These are phyloP conservation scores for Candida albicans DNA, from an alignment of 1,139 yeast genomes.

Conservation along the genomic window DNA sequence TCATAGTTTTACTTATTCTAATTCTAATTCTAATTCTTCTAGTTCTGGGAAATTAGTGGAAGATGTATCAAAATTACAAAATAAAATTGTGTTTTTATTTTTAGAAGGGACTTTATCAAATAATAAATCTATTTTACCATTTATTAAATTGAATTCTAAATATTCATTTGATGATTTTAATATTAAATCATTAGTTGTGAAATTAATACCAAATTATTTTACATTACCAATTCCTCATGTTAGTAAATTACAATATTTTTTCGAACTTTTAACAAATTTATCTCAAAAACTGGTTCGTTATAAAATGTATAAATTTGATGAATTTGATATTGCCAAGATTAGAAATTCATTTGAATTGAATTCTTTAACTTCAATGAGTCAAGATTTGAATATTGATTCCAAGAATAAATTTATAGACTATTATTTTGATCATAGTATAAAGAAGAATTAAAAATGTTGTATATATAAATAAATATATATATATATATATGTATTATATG, in stretches of 20 bases:
- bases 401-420: constrained; percentile 37
- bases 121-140: constrained; percentile 58
- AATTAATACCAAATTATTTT: constrained; percentile 35
- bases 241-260: constrained; percentile 22
- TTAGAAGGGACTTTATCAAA: constrained; percentile 73
- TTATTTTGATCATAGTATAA: constrained; percentile 24
- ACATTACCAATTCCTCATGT: constrained; percentile 35
- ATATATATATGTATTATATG: too few species aligned
- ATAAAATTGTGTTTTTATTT: constrained; percentile 47
- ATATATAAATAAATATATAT: too few species aligned
- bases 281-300: constrained; percentile 21
- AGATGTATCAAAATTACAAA: constrained; percentile 24
- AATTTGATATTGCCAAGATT: constrained; percentile 14
- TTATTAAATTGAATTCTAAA: constrained; percentile 22
- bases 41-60: constrained; percentile 18
- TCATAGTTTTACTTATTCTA: constrained; percentile 27
- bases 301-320: constrained; percentile 24
- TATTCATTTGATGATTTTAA: constrained; percentile 22
- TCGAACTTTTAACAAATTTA: constrained; percentile 25
- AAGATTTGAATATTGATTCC: constrained; percentile 26
- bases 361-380: constrained; percentile 29
- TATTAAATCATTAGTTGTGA: constrained; percentile 46
- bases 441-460: constrained; percentile 6
- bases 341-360: constrained; percentile 30
- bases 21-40: constrained; percentile 24